A percentile compares a stretch with the other conserved stretches of the same genome.
phyloP scores from a whole-genome alignment of 2,329 filamentous ascomycete species.

The Cordyceps cateniannulata region DNA sequence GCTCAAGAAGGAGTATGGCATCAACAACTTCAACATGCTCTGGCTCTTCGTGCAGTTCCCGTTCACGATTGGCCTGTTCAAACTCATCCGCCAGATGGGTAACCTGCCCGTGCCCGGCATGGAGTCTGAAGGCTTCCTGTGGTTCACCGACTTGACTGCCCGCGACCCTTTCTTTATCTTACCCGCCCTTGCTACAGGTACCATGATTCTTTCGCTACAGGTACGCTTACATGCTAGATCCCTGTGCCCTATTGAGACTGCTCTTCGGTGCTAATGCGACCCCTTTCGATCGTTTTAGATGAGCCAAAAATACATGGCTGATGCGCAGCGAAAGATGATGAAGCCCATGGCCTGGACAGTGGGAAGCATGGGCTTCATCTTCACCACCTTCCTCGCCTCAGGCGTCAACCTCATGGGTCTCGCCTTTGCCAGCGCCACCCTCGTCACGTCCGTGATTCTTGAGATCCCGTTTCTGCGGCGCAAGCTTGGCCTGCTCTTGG shows the following conservation, averaged over 20 bases:
- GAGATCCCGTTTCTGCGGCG: slow-evolving; percentile 33
- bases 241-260: no score
- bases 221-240: slow-evolving; percentile 28
- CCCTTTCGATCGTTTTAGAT: slow-evolving; percentile 20
- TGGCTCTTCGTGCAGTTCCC: slow-evolving; percentile 47
- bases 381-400: slow-evolving; percentile 41
- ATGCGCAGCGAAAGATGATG: slow-evolving; percentile 28
- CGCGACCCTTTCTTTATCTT: slow-evolving; percentile 73
- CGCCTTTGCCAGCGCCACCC: slow-evolving; percentile 32
- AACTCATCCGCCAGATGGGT: slow-evolving; percentile 67
- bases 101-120: slow-evolving; percentile 74
- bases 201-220: slow-evolving; percentile 52
- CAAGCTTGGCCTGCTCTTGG: slow-evolving; percentile 30
- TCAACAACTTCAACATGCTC: slow-evolving; percentile 27
- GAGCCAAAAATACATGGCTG: slow-evolving; percentile 22
- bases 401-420: slow-evolving; percentile 43
- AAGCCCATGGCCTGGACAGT: slow-evolving; percentile 38
- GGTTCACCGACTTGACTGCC: slow-evolving; percentile 72
- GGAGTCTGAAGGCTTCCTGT: slow-evolving; percentile 62
- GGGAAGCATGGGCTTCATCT: slow-evolving; percentile 36
- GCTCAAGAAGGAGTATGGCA: slow-evolving; percentile 30
- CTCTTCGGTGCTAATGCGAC: background rate
- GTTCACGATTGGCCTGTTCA: slow-evolving; percentile 75
- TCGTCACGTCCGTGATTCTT: slow-evolving; percentile 31
- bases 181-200: slow-evolving; percentile 52